phyloP scores from a whole-genome alignment of 1,139 yeast genomes.

The Saccharomyces hybrid region DNA sequence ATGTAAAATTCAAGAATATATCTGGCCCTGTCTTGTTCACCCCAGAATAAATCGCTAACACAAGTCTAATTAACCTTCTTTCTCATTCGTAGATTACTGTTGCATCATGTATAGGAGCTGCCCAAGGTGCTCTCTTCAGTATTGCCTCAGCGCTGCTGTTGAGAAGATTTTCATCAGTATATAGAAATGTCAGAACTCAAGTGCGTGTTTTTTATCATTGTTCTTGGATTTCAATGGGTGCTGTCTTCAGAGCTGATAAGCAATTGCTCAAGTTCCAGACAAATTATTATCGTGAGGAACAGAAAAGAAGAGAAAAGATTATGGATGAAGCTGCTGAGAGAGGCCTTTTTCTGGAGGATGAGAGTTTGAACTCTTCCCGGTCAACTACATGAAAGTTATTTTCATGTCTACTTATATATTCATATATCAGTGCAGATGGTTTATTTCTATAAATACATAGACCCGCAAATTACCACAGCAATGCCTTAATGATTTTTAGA shows the following conservation, averaged over 20 bases:
- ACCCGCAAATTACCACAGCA: conserved; percentile 30
- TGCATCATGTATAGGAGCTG: conserved; percentile 35
- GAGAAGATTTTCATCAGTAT: conserved; percentile 31
- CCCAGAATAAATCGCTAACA: background rate
- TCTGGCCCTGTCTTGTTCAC: background rate
- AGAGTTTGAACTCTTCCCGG: conserved; percentile 4
- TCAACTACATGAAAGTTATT: background rate
- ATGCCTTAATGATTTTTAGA: conserved; percentile 40
- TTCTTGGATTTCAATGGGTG: conserved; percentile 36
- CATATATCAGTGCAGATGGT: background rate
- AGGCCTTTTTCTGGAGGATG: conserved; percentile 37
- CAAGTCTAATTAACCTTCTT: background rate
- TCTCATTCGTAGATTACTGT: conserved; percentile 23
- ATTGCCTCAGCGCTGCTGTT: conserved; percentile 30
- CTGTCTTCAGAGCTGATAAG: conserved; percentile 37
- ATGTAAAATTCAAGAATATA: conserved; percentile 3
- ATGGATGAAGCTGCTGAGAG: conserved; percentile 39
- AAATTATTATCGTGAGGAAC: conserved; percentile 31
- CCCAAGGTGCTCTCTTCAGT: conserved; percentile 35
- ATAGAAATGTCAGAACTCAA: conserved; percentile 33
- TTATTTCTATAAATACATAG: conserved; percentile 4
- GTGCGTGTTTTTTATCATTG: conserved; percentile 37
- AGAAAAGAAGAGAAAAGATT: conserved; percentile 29
- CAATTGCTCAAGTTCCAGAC: conserved; percentile 33
- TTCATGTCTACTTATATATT: conserved; percentile 1